phyloP scores from a whole-genome alignment of 495 filamentous ascomycete species.

The Podospora anserina region DNA sequence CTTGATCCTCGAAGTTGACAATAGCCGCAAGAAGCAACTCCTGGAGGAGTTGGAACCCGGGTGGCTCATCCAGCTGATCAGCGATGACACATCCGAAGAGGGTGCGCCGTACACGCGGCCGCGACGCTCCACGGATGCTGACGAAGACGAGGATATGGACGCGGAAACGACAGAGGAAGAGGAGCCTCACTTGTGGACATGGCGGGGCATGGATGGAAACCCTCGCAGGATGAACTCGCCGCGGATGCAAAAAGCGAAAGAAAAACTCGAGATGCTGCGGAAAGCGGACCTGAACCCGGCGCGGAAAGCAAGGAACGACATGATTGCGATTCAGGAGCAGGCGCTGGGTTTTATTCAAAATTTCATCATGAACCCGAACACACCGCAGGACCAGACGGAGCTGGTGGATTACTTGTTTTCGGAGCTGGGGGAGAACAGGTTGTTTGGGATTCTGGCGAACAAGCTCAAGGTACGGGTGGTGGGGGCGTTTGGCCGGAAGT shows the following conservation, averaged over 20 bases:
- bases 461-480: slow-evolving; percentile 62
- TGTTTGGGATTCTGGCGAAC: slow-evolving; percentile 71
- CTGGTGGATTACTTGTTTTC: slow-evolving; percentile 84
- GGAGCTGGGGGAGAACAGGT: slow-evolving; percentile 66
- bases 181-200: slow-evolving; percentile 22
- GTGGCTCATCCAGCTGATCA: slow-evolving; percentile 78
- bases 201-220: slow-evolving; percentile 8
- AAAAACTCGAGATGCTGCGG: slow-evolving; percentile 49
- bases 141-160: slow-evolving; percentile 66
- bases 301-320: slow-evolving; percentile 67
- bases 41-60: slow-evolving; percentile 71
- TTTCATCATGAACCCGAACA: slow-evolving; percentile 56
- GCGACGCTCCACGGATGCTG: slow-evolving; percentile 28
- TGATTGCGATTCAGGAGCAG: slow-evolving; percentile 84
- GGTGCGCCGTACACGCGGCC: slow-evolving; percentile 41
- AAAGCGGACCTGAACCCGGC: slow-evolving; percentile 54
- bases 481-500: slow-evolving; percentile 41
- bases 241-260: slow-evolving; percentile 45
- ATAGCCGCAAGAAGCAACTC: slow-evolving; percentile 68
- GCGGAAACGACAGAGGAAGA: slow-evolving; percentile 36
- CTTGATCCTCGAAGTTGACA: slow-evolving; percentile 63
- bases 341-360: slow-evolving; percentile 85
- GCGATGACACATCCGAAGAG: slow-evolving; percentile 51
- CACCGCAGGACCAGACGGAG: slow-evolving; percentile 42
- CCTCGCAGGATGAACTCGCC: slow-evolving; percentile 17